These are phyloP conservation scores for Botrytis hyacinthi DNA, from an alignment of 2,329 filamentous ascomycete species.

Conservation along the genomic window DNA sequence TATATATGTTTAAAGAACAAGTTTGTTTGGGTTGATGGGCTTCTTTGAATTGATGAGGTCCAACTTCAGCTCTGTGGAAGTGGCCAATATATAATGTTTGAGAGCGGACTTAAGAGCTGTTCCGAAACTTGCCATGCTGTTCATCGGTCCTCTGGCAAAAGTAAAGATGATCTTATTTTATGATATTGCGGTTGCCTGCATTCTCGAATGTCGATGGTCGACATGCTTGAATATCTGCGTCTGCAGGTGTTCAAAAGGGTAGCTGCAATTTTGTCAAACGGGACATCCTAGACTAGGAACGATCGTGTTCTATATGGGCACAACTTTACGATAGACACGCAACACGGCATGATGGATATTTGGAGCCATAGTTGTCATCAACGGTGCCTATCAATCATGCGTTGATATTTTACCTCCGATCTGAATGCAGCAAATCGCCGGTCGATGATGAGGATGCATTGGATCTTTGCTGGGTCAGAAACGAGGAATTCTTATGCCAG, in stretches of 20 bases:
- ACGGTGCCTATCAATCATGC: constrained; percentile 3
- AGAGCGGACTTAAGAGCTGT: not conserved
- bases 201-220: not conserved
- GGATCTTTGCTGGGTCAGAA: constrained; percentile 5
- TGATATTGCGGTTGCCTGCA: constrained; percentile 11
- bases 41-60: constrained; percentile 8
- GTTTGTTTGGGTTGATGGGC: not conserved
- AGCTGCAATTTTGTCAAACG: not conserved
- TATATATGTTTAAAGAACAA: not conserved
- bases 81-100: constrained; percentile 12
- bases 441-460: constrained; percentile 2
- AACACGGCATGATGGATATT: not conserved
- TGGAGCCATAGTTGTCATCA: not conserved
- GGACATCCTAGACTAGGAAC: not conserved
- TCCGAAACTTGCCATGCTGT: not conserved
- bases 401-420: not conserved
- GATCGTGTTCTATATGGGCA: not conserved
- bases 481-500: not conserved
- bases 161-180: not conserved
- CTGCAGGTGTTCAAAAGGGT: constrained; percentile 10
- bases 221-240: constrained; percentile 8
- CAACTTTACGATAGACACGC: not conserved
- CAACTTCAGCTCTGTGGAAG: constrained; percentile 5
- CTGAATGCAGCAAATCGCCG: not conserved
- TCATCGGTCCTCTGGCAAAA: not conserved